Base-by-base conservation (phyloP, 2,329 filamentous ascomycete genomes). In the Fonsecaea pugnacius region DNA sequence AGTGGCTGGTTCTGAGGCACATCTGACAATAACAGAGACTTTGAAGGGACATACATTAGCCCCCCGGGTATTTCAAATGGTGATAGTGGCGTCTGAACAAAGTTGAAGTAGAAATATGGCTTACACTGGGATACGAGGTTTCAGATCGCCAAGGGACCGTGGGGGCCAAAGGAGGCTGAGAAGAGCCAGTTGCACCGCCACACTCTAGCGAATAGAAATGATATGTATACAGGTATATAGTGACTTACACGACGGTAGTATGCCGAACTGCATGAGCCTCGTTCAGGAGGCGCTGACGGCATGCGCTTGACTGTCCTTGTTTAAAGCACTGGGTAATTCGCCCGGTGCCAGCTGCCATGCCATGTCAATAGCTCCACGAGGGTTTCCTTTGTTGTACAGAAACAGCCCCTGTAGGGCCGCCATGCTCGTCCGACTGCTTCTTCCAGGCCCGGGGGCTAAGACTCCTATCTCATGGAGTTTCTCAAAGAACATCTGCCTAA, bases 401-500 rank as follows among this genome's bases (percentile, higher is more conserved):
- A 99, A 99, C 51, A 99, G 78, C 0, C 95, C 95, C 77, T 99
- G 95, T 33, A 99, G 87, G 24, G 92, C 92, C 32, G 95, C 95
- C 4, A 94, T 93, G 75, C 93, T 98, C 16, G 92, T 91, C 63
- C 80, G 80, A 53, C 81, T 80, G 46, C 53, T 60, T 18, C 53
- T 35, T 6, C 55, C 61, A 24, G 62, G 36, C 8, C 55, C 14
- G 4, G 55, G 38, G 14, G 87, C 84, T 59, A 96, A 86, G 30
- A 97, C 77, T 0, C 89, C 89, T 16, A 95, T 80, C 55, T 88
- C 83, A 51, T 87, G 84, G 12, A 96, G 84, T 66, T 85, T 86
- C 24, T 82, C 74, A 68, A 98, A 77, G 79, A 99, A 98, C 18
- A 84, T 80, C 71, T 84, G 78, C 71, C 87, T 87, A 21, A 87